Percentiles rank a stretch among this genome's conserved stretches.
Conservation (phyloP, 768 basidiomycete genomes). For the Albatrellus ellisii region DNA sequence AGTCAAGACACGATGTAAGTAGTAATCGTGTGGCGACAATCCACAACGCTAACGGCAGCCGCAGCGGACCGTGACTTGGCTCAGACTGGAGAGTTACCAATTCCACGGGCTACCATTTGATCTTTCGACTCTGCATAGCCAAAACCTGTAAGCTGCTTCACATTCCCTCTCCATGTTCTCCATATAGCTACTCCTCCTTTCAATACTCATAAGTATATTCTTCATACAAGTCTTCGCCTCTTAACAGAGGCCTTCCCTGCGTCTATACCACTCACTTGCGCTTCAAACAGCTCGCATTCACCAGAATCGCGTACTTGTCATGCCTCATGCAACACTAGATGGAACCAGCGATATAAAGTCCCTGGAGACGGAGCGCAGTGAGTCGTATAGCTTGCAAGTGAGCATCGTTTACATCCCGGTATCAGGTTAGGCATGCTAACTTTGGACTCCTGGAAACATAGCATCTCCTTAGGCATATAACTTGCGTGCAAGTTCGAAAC, state of each 20-base stretch:
- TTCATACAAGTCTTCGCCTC: neutral
- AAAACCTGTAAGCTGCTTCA: no score
- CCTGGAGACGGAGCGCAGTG: neutral
- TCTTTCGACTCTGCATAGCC: no score
- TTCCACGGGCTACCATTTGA: no score
- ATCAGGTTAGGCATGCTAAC: neutral
- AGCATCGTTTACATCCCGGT: neutral
- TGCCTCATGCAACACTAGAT: no score
- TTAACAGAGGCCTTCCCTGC: neutral
- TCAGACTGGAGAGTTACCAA: no score
- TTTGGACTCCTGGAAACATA: constrained; percentile 17
- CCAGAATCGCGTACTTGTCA: neutral
- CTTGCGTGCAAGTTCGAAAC: constrained; percentile 63
- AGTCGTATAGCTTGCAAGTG: neutral
- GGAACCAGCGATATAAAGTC: neutral
- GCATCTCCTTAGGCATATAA: constrained; percentile 65
- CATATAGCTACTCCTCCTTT: neutral
- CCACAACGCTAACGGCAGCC: neutral
- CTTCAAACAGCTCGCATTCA: no score
- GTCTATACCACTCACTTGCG: neutral
- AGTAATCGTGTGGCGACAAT: no score
- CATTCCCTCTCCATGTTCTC: no score
- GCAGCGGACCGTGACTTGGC: neutral
- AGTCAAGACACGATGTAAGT: no score
- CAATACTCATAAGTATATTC: neutral